Conservation (phyloP, 371 early-diverging fungal species). For the Syncephalastrum racemosum region DNA sequence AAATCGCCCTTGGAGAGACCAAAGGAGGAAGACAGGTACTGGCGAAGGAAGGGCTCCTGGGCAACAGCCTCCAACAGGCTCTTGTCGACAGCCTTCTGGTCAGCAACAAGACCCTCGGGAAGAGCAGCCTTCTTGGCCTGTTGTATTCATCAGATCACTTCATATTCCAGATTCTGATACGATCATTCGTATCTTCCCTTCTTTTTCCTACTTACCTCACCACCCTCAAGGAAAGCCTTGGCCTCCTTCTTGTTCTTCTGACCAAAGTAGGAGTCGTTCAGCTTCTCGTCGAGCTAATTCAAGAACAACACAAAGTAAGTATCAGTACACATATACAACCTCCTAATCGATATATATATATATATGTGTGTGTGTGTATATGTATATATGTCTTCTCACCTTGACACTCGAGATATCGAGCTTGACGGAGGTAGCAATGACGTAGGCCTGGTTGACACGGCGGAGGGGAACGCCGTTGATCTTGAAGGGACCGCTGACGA, state of each 20-base stretch:
- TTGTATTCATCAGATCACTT: not conserved
- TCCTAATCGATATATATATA: not conserved
- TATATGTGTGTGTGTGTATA: not conserved
- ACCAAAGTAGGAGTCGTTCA: conserved; percentile 93
- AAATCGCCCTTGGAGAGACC: conserved; percentile 91
- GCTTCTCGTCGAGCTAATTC: conserved; percentile 66
- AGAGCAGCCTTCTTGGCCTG: conserved; percentile 53
- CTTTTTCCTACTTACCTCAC: conserved; percentile 34
- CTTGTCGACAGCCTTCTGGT: conserved; percentile 86
- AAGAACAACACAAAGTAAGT: not conserved
- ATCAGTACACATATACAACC: not conserved
- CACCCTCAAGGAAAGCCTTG: conserved; percentile 87
- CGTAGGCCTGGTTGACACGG: conserved; percentile 98
- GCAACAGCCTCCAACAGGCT: conserved; percentile 73
- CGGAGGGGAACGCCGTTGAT: conserved; percentile 98
- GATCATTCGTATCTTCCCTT: no score
- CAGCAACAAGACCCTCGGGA: conserved; percentile 64
- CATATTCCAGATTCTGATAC: no score
- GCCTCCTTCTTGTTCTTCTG: conserved; percentile 74
- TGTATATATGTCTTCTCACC: conserved; percentile 35
- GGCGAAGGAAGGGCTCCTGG: conserved; percentile 81
- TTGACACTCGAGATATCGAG: conserved; percentile 80
- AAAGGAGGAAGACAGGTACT: conserved; percentile 87
- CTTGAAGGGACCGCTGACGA: conserved; percentile 97
- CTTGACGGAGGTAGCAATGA: conserved; percentile 98